Percentiles rank a stretch among this genome's conserved stretches.
Conservation (phyloP, 768 basidiomycete species). For the Mycena rebaudengoi region DNA sequence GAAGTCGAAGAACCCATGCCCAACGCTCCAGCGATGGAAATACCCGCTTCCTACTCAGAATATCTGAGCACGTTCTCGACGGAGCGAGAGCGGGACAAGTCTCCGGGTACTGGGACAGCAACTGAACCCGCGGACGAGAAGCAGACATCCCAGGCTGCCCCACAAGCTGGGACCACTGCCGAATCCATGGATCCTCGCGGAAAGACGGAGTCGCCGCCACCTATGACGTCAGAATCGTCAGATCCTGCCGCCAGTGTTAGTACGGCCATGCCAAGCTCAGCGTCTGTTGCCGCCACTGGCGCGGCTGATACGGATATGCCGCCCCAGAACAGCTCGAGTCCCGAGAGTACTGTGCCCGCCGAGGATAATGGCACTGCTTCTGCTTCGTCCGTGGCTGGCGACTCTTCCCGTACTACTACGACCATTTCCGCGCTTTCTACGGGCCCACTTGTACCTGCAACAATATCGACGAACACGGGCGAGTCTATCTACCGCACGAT, state of each 20-base stretch:
- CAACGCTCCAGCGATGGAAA: constrained; percentile 15
- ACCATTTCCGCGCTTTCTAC: constrained; percentile 21
- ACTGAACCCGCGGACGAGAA: neutral
- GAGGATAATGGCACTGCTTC: too few species aligned
- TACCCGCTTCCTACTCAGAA: constrained; percentile 22
- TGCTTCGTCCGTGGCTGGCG: too few species aligned
- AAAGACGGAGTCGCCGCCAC: neutral
- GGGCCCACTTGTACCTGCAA: constrained; percentile 28
- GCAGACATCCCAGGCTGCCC: neutral
- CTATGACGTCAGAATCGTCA: neutral
- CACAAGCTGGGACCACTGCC: neutral
- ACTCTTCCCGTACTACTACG: neutral
- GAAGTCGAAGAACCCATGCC: constrained; percentile 28
- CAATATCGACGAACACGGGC: constrained; percentile 61
- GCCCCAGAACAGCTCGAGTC: too few species aligned
- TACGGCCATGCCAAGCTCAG: neutral
- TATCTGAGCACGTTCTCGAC: constrained; percentile 7
- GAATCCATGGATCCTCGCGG: neutral
- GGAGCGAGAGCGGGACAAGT: neutral
- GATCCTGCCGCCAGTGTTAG: neutral
- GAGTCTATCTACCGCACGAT: constrained; percentile 98
- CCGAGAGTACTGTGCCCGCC: too few species aligned
- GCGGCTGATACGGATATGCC: too few species aligned
- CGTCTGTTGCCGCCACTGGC: too few species aligned
- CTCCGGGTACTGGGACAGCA: neutral